These are phyloP conservation scores for Aspergillus brasiliensis DNA, from an alignment of 2,329 filamentous ascomycete genomes.

Conservation along the genomic window DNA sequence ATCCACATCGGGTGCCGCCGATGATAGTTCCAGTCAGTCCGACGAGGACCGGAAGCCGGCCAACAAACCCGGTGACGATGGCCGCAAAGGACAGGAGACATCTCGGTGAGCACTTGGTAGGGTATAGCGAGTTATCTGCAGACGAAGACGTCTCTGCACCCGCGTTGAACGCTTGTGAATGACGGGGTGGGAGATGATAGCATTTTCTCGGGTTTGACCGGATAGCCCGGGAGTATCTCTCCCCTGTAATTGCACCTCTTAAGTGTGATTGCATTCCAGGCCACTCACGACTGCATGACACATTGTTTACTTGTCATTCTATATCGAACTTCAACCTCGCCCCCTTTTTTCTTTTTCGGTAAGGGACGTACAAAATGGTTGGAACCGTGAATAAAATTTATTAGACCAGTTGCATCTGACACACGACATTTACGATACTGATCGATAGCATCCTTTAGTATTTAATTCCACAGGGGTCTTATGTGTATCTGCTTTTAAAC, in stretches of 20 bases:
- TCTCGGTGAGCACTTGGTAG: not conserved
- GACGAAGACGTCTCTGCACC: not conserved
- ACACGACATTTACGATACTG: conserved; percentile 12
- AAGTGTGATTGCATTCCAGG: conserved; percentile 31
- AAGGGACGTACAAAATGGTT: conserved; percentile 7
- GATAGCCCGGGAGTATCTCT: conserved; percentile 5
- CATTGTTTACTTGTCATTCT: conserved; percentile 23
- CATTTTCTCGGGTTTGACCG: conserved; percentile 12
- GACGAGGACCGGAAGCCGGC: conserved; percentile 46
- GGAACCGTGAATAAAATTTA: conserved; percentile 12
- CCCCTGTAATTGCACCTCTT: conserved; percentile 18
- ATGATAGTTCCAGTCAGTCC: conserved; percentile 53
- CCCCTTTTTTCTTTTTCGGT: not conserved
- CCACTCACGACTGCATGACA: conserved; percentile 33
- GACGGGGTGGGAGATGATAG: conserved; percentile 13
- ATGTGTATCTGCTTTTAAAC: not conserved
- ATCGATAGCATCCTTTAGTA: conserved; percentile 17
- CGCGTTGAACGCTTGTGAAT: conserved; percentile 5
- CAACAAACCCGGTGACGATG: conserved; percentile 57
- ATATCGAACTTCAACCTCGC: conserved; percentile 20
- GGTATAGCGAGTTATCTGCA: conserved; percentile 35
- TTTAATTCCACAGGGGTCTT: conserved; percentile 7
- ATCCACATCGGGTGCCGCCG: conserved; percentile 40
- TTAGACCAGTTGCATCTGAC: conserved; percentile 18
- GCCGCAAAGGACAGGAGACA: conserved; percentile 10